Evolutionary conservation across 768 basidiomycete genomes (phyloP).

Genomic region (Suillus placidus): DNA sequence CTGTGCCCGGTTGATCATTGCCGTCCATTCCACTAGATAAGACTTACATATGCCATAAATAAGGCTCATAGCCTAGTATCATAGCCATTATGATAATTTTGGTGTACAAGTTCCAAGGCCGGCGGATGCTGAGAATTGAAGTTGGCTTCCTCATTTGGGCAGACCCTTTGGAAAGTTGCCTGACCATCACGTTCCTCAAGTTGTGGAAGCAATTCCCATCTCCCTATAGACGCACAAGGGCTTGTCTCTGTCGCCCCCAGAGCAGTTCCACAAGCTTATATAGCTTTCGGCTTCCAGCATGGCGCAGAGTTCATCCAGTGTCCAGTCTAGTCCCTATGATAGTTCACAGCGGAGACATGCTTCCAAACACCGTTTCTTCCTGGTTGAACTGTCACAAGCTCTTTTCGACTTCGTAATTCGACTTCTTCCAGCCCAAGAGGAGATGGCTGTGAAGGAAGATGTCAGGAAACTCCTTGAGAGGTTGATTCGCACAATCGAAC

Average conservation of each 20-base stretch:
- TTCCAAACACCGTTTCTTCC: slow-evolving; percentile 63
- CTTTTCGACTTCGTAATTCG: slow-evolving; percentile 94
- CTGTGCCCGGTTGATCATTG: not conserved
- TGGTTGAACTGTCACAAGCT: slow-evolving; percentile 82
- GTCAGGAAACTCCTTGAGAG: slow-evolving; percentile 93
- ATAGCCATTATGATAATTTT: not conserved
- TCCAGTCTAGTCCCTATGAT: slow-evolving; percentile 29
- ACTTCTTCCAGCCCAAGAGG: slow-evolving; percentile 85
- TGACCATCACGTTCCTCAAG: slow-evolving; percentile 23
- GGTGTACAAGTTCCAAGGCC: not conserved
- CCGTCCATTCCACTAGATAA: not conserved
- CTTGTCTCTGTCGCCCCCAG: slow-evolving; percentile 15
- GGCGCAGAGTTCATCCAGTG: slow-evolving; percentile 32
- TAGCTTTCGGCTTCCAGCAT: slow-evolving; percentile 20
- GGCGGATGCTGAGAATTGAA: slow-evolving; percentile 2
- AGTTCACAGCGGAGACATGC: slow-evolving; percentile 37
- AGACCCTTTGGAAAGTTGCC: slow-evolving; percentile 24
- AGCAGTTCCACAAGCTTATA: slow-evolving; percentile 7
- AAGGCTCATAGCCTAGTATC: not conserved
- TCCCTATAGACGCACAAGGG: slow-evolving; percentile 6
- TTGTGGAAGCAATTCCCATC: slow-evolving; percentile 28
- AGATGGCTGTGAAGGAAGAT: slow-evolving; percentile 94
- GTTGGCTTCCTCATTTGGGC: slow-evolving; percentile 30
- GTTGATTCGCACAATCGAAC: slow-evolving; percentile 93
- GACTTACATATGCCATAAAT: not conserved